Percentiles rank a stretch among this genome's conserved stretches.
phyloP scores from a whole-genome alignment of 1,284 basidiomycete genomes.

The Paramarasmius palmivorus region DNA sequence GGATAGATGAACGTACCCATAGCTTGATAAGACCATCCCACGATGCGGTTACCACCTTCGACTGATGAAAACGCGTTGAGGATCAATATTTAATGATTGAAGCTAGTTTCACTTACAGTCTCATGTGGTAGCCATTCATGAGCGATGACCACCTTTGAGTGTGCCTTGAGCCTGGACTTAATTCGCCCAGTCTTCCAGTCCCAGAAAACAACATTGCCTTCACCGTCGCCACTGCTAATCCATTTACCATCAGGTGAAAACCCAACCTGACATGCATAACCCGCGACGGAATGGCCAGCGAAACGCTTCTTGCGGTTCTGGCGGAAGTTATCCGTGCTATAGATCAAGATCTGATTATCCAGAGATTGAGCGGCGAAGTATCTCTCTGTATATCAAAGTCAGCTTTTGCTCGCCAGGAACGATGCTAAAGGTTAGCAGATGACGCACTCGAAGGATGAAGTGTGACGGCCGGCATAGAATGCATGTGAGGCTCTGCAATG shows the following conservation, averaged over 20 bases:
- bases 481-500: constrained; percentile 99
- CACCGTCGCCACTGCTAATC: constrained; percentile 94
- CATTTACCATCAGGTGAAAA: constrained; percentile 98
- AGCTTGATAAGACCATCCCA: constrained; percentile 98
- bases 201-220: constrained; percentile 97
- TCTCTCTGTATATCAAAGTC: constrained; percentile 61
- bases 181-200: constrained; percentile 99
- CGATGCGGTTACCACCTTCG: constrained; percentile 92
- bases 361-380: constrained; percentile 97
- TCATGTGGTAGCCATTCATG: constrained; percentile 99
- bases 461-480: constrained; percentile 98
- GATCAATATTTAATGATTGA: constrained; percentile 15
- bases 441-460: constrained; percentile 89
- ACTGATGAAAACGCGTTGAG: constrained; percentile 44
- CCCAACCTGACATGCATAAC: constrained; percentile 94
- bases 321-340: constrained; percentile 95
- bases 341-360: constrained; percentile 97
- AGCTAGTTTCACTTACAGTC: constrained; percentile 62
- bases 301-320: constrained; percentile 99
- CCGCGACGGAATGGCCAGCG: constrained; percentile 94
- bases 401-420: not conserved
- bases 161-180: constrained; percentile 86
- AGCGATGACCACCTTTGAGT: constrained; percentile 93
- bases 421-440: constrained; percentile 10
- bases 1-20: constrained; percentile 59